Percentiles rank a stretch among this genome's conserved stretches.
Evolutionary conservation across 1,284 basidiomycete species (phyloP).

Genomic region (Puccinia horiana): DNA sequence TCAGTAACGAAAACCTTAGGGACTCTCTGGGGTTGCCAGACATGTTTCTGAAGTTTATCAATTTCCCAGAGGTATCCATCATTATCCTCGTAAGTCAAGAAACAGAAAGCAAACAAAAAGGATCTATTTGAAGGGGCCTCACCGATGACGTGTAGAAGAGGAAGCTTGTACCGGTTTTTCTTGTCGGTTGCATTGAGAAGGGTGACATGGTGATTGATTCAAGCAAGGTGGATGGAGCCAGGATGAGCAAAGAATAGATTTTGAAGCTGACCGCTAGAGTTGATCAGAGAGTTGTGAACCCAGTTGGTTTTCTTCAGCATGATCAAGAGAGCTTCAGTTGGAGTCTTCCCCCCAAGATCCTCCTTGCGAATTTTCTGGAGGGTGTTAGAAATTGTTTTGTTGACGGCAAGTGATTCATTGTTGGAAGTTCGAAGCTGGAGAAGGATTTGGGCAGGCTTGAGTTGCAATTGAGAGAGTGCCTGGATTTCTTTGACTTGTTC

Average conservation of each 20-base stretch:
- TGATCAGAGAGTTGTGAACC: too few species aligned
- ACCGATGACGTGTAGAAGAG: background rate
- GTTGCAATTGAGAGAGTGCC: too few species aligned
- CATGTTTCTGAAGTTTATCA: background rate
- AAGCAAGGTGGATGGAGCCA: background rate
- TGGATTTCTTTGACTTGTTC: too few species aligned
- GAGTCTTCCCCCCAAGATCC: too few species aligned
- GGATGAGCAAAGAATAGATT: constrained; percentile 25
- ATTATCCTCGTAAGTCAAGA: background rate
- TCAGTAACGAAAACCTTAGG: constrained; percentile 6
- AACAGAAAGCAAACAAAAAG: too few species aligned
- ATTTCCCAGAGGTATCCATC: background rate
- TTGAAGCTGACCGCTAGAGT: background rate
- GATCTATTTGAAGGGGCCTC: background rate
- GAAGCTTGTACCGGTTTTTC: background rate
- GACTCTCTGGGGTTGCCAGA: background rate
- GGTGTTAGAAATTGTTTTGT: too few species aligned
- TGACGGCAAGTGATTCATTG: too few species aligned
- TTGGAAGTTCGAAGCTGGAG: too few species aligned
- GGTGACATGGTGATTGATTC: constrained; percentile 17
- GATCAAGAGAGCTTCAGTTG: too few species aligned
- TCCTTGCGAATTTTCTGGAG: too few species aligned
- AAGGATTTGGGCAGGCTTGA: too few species aligned
- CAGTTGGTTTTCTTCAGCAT: too few species aligned
- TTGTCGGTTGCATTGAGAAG: background rate